Evolutionary conservation across 192 early-diverging fungal genomes (phyloP).

Genomic region (Coemansia sp.): DNA sequence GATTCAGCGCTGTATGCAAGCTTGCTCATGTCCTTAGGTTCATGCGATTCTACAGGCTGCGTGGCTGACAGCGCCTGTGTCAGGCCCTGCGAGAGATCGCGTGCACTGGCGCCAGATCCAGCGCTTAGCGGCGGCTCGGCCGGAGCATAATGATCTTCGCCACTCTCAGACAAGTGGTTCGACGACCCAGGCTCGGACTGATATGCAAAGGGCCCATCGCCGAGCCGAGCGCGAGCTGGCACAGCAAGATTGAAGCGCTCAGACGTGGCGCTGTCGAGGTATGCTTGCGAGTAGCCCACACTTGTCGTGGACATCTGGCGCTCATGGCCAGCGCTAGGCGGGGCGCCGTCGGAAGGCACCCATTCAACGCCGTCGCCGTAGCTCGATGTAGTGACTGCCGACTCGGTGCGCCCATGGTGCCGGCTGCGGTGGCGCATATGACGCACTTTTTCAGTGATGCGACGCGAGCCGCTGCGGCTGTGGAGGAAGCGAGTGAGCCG

Average conservation of each 20-base stretch:
- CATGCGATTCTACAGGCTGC: constrained; percentile 8
- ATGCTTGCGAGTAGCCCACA: constrained; percentile 6
- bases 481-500: constrained; percentile 31
- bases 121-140: not conserved
- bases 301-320: constrained; percentile 21
- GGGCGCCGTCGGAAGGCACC: constrained; percentile 22
- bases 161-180: not conserved
- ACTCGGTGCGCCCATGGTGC: constrained; percentile 46
- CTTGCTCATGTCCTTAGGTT: constrained; percentile 25
- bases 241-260: constrained; percentile 11
- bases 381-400: constrained; percentile 35
- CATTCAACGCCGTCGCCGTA: constrained; percentile 37
- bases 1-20: constrained; percentile 58
- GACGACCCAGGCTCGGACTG: constrained; percentile 12
- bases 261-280: constrained; percentile 6
- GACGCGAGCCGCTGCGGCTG: constrained; percentile 34
- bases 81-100: constrained; percentile 10
- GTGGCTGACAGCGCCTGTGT: constrained; percentile 4
- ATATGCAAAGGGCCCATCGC: not conserved
- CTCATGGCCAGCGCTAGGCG: constrained; percentile 12
- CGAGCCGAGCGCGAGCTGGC: constrained; percentile 6
- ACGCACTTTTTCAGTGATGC: constrained; percentile 39
- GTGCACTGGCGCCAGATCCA: not conserved
- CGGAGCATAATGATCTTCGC: not conserved
- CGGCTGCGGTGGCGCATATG: constrained; percentile 47